Evolutionary conservation across 1,139 yeast genomes (phyloP).

Genomic region (Diutina pseudorugosa): DNA sequence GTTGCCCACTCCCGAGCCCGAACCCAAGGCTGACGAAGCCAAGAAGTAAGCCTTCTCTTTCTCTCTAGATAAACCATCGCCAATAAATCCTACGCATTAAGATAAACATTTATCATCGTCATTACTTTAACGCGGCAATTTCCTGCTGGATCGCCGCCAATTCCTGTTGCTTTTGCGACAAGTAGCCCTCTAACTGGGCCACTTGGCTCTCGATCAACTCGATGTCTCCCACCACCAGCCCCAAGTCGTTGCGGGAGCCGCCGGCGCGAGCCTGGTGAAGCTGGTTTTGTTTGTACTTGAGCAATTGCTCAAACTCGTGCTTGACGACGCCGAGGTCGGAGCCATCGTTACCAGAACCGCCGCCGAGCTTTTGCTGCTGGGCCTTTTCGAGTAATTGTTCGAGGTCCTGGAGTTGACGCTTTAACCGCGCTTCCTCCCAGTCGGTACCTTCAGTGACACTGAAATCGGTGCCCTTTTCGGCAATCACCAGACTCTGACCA

Average conservation of each 20-base stretch:
- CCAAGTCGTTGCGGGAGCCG: constrained; percentile 16
- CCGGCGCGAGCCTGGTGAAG: background rate
- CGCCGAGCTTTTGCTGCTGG: constrained; percentile 16
- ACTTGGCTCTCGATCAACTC: constrained; percentile 57
- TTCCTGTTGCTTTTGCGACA: constrained; percentile 38
- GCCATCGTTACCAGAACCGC: background rate
- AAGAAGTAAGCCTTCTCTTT: constrained; percentile 11
- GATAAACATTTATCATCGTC: background rate
- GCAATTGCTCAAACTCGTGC: constrained; percentile 73
- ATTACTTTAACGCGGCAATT: constrained; percentile 13
- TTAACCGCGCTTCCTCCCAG: constrained; percentile 82
- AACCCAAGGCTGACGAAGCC: constrained; percentile 38
- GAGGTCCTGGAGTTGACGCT: constrained; percentile 64
- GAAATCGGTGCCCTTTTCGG: constrained; percentile 60
- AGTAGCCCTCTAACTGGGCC: constrained; percentile 44
- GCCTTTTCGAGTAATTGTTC: constrained; percentile 52
- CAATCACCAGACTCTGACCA: constrained; percentile 35
- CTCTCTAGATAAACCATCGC: background rate
- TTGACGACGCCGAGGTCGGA: constrained; percentile 18
- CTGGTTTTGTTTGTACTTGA: constrained; percentile 38
- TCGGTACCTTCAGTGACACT: constrained; percentile 62
- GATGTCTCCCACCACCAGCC: constrained; percentile 42
- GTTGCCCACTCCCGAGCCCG: constrained; percentile 75
- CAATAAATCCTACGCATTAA: background rate
- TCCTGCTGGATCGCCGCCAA: constrained; percentile 33